A percentile compares a stretch with the other conserved stretches of the same genome.
These are phyloP conservation scores for Linnemannia exigua DNA, from an alignment of 192 early-diverging fungal species.

Conservation along the genomic window DNA sequence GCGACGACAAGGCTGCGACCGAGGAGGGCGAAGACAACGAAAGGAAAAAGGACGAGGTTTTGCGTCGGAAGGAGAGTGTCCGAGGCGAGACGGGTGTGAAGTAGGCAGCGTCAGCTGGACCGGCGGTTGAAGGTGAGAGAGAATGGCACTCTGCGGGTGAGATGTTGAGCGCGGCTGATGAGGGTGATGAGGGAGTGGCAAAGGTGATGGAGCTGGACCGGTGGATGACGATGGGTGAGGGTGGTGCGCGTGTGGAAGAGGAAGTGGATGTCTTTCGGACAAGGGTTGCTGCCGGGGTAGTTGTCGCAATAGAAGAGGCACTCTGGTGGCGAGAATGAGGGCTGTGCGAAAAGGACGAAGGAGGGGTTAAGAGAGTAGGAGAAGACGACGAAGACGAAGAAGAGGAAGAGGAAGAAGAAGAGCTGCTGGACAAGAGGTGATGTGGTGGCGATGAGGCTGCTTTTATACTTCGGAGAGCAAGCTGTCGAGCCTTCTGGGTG, in stretches of 20 bases:
- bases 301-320: not conserved
- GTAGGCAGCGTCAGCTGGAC: slow-evolving; percentile 34
- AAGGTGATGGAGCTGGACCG: slow-evolving; percentile 35
- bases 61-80: slow-evolving; percentile 17
- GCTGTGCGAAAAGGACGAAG: not conserved
- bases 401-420: not conserved
- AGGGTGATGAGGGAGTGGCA: slow-evolving; percentile 14
- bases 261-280: not conserved
- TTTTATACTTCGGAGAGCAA: not conserved
- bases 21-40: slow-evolving; percentile 24
- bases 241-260: not conserved
- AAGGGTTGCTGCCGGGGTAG: not conserved
- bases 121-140: slow-evolving; percentile 33
- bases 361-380: too few species aligned
- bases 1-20: not conserved
- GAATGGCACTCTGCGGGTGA: slow-evolving; percentile 55
- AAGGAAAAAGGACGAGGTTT: slow-evolving; percentile 30
- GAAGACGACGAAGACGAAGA: not conserved
- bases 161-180: slow-evolving; percentile 43
- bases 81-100: slow-evolving; percentile 15
- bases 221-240: slow-evolving; percentile 37
- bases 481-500: not conserved
- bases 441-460: not conserved
- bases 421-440: not conserved
- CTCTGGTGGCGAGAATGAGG: slow-evolving; percentile 18